Evolutionary conservation across 352 stramenopile species (phyloP).

Genomic region (Globisporangium radiosum): DNA sequence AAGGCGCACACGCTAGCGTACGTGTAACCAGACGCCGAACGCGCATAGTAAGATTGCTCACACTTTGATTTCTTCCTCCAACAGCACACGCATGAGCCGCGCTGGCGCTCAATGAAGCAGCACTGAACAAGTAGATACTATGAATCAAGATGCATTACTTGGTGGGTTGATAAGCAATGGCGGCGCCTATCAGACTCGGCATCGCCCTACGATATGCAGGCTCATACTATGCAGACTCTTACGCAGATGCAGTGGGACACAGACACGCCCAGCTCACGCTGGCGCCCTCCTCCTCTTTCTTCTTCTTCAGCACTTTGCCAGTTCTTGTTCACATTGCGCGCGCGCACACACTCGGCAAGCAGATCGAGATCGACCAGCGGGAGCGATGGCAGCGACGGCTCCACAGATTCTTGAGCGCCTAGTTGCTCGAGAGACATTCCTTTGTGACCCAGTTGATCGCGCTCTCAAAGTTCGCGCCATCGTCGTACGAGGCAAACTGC

Average conservation of each 20-base stretch:
- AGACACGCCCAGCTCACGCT: neutral
- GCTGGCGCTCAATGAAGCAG: neutral
- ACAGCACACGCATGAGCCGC: too few species aligned
- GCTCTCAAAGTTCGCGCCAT: conserved; percentile 33
- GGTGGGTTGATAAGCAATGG: too few species aligned
- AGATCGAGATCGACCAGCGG: neutral
- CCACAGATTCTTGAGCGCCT: neutral
- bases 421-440: conserved; percentile 23
- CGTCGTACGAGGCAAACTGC: conserved; percentile 50
- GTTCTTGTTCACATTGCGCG: neutral
- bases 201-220: neutral
- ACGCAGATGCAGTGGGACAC: neutral
- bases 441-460: conserved; percentile 40
- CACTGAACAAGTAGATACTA: neutral
- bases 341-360: neutral
- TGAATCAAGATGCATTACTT: neutral
- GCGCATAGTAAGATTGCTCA: too few species aligned
- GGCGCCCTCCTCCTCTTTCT: neutral
- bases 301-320: neutral
- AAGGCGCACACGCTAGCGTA: too few species aligned
- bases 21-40: too few species aligned
- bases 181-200: neutral
- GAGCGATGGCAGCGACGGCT: too few species aligned
- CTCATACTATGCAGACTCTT: neutral
- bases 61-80: too few species aligned